A percentile compares a stretch with the other conserved stretches of the same genome.
These are phyloP conservation scores for Coemansia sp. DNA, from an alignment of 192 early-diverging fungal species.

Conservation along the genomic window DNA sequence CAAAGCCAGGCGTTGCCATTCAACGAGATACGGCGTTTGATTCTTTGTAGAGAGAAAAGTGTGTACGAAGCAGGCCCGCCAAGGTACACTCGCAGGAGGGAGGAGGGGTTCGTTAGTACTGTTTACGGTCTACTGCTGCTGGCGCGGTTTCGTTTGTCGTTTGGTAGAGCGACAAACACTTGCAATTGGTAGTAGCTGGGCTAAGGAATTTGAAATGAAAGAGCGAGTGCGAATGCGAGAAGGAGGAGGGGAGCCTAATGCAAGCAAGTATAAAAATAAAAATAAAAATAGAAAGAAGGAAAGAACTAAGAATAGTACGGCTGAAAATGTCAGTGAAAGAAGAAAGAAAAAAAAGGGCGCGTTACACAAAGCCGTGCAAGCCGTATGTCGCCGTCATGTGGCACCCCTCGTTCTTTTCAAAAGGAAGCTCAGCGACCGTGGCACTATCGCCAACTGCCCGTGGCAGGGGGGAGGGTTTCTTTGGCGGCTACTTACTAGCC, in stretches of 20 bases:
- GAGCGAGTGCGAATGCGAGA: too few relatives aligned
- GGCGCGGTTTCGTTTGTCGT: neutral
- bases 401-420: neutral
- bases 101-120: neutral
- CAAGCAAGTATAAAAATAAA: neutral
- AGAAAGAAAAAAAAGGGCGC: neutral
- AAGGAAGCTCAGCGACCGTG: too few relatives aligned
- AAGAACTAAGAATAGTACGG: conserved; percentile 4
- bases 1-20: conserved; percentile 46
- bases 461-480: neutral
- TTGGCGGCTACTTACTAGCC: neutral
- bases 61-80: neutral
- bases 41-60: neutral
- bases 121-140: neutral
- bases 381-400: neutral
- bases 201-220: neutral
- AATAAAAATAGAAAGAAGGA: neutral
- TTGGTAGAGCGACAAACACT: neutral
- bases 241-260: neutral
- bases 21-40: neutral
- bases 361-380: neutral
- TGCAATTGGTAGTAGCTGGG: neutral
- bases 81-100: conserved; percentile 1
- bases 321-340: neutral
- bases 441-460: neutral